Percentiles rank a stretch among this genome's conserved stretches.
phyloP scores from a whole-genome alignment of 805 yeast genomes.

The Lipomyces starkeyi region DNA sequence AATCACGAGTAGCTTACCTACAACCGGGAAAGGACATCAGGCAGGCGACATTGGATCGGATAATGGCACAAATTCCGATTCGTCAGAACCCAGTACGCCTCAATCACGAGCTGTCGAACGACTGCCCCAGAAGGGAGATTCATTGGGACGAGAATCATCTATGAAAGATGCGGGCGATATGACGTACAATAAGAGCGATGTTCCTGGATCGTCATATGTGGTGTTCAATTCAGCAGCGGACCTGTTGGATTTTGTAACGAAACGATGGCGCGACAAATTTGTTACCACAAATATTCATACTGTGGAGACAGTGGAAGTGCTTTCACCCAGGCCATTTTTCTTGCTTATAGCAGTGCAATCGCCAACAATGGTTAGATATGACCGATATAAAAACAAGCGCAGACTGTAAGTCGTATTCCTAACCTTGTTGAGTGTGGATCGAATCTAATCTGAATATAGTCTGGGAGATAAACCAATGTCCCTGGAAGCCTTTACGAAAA shows the following conservation, averaged over 20 bases:
- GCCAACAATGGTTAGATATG: constrained; percentile 58
- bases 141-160: not conserved
- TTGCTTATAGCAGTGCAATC: constrained; percentile 81
- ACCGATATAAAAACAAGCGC: constrained; percentile 25
- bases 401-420: not conserved
- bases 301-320: constrained; percentile 47
- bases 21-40: not conserved
- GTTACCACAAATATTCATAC: constrained; percentile 62
- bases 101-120: too few relatives aligned
- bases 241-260: constrained; percentile 66
- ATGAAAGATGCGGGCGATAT: constrained; percentile 39
- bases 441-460: not conserved
- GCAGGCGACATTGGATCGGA: constrained; percentile 3
- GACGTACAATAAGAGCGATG: constrained; percentile 12
- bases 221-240: constrained; percentile 52
- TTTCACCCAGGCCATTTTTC: constrained; percentile 80
- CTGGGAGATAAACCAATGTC: constrained; percentile 14
- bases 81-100: not conserved
- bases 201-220: constrained; percentile 12
- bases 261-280: constrained; percentile 65
- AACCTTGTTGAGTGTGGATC: not conserved
- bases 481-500: constrained; percentile 49
- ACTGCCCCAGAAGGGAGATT: not conserved
- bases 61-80: not conserved
- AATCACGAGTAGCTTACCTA: constrained; percentile 16